Evolutionary conservation across 371 early-diverging fungal genomes (phyloP).

Genomic region (Smittium culicis): DNA sequence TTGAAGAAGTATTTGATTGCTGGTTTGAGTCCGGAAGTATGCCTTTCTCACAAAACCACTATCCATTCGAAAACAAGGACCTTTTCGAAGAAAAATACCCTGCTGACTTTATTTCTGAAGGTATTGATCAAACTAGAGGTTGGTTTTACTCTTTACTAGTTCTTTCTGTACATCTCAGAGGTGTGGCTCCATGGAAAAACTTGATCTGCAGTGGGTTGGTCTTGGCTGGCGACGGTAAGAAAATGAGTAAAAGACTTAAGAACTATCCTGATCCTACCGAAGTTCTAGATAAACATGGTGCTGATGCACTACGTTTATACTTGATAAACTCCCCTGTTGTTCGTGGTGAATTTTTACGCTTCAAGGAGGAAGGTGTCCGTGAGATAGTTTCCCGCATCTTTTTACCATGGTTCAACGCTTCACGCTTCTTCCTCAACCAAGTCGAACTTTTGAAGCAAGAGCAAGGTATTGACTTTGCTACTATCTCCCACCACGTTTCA

Average conservation of each 20-base stretch:
- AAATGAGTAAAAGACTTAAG: slow-evolving; percentile 99
- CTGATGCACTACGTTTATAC: slow-evolving; percentile 96
- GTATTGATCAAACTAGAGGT: slow-evolving; percentile 99
- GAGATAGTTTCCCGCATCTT: slow-evolving; percentile 91
- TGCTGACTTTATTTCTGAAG: slow-evolving; percentile 99
- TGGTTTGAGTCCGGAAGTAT: slow-evolving; percentile 98
- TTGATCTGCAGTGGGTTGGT: slow-evolving; percentile 98
- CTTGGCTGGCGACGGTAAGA: slow-evolving; percentile 98
- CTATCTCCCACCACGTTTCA: slow-evolving; percentile 45
- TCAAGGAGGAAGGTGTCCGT: slow-evolving; percentile 98
- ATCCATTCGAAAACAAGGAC: slow-evolving; percentile 94
- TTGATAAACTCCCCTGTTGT: slow-evolving; percentile 99
- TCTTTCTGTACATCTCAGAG: slow-evolving; percentile 95
- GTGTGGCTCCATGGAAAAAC: slow-evolving; percentile 98
- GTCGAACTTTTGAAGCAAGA: slow-evolving; percentile 81
- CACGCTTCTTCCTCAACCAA: slow-evolving; percentile 91
- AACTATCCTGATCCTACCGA: slow-evolving; percentile 97
- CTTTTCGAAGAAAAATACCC: slow-evolving; percentile 85
- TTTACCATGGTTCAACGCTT: slow-evolving; percentile 99
- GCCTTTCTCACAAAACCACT: slow-evolving; percentile 99
- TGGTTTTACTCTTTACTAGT: slow-evolving; percentile 99
- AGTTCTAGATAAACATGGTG: slow-evolving; percentile 89
- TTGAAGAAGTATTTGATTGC: slow-evolving; percentile 99
- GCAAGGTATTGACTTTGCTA: slow-evolving; percentile 57
- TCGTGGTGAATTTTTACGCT: slow-evolving; percentile 91